Evolutionary conservation across 2,329 filamentous ascomycete species (phyloP), one percentile per base, ranked within the genome.

Genomic region (Talaromyces sp.): DNA sequence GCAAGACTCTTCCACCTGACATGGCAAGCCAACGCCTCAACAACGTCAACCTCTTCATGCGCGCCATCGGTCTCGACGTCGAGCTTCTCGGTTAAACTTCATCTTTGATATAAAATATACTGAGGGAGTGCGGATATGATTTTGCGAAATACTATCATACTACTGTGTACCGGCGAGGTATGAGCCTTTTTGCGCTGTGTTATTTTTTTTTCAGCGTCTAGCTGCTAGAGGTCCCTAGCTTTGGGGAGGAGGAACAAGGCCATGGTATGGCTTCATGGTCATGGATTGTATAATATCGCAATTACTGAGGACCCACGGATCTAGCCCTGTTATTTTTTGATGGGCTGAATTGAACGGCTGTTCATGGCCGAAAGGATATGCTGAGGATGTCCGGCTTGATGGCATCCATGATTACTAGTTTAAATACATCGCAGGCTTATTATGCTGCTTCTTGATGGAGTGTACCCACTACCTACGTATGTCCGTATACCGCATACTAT

Each of bases 31-130:
- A 92, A 75, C 89, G 94, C 67, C 83, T 97, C 65, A 89, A 90
- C 66, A 97, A 97, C 74, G 95, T 99, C 70, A 99, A 99, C 76
- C 82, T 99, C 64, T 99, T 99, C 78, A 97, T 99, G 93, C 90
- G 93, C 74, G 95, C 94, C 64, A 97, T 99, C 78, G 95, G 95
- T n/a, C 85, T 99, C 75, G 95, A 99, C 81, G 95, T 99, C 60
- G 95, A 97, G 70, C 77, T 89, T 71, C 82, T 89, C 69, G 85
- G 85, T 70, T 67, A 45, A 31, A 54, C 45, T 19, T 34, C 15
- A 25, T 25, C 10, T 11, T 36, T 36, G 31, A 34, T 56, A 36
- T 38, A 31, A 54, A 34, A 54, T 54, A 54, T 54, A 53, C 5
- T 34, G 51, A 2, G 4, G 10, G 19, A 19, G 7, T 56, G 6